Evolutionary conservation across 495 filamentous ascomycete genomes (phyloP).

Genomic region (Penicillium coprophilum): DNA sequence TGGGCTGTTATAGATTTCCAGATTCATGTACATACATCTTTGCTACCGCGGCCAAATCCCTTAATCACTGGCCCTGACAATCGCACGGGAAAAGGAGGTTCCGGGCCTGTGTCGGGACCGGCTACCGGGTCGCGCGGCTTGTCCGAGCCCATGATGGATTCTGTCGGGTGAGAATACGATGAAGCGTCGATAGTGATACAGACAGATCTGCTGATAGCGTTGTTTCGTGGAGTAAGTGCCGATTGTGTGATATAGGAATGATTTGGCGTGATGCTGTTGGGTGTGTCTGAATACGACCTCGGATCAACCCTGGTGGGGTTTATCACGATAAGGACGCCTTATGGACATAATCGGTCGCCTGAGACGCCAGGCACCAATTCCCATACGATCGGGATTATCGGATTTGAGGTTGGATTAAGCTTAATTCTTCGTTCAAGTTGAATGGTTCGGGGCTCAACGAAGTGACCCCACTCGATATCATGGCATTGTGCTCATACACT

Average conservation of each 20-base stretch:
- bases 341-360: not conserved
- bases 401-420: conserved; percentile 1
- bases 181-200: not conserved
- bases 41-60: conserved; percentile 91
- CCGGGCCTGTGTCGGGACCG: conserved; percentile 69
- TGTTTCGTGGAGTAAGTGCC: not conserved
- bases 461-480: conserved; percentile 16
- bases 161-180: not conserved
- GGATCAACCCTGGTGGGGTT: conserved; percentile 6
- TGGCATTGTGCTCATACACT: conserved; percentile 28
- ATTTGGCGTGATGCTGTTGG: not conserved
- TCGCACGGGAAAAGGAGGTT: conserved; percentile 74
- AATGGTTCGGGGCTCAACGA: conserved; percentile 1
- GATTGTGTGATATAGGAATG: conserved; percentile 5
- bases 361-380: not conserved
- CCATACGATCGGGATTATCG: not conserved
- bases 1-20: not conserved
- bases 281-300: not conserved
- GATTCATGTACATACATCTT: conserved; percentile 57
- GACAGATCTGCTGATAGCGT: not conserved
- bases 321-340: conserved; percentile 9
- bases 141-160: conserved; percentile 38
- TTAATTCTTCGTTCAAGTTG: not conserved
- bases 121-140: conserved; percentile 59
- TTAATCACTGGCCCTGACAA: conserved; percentile 83